Base-by-base conservation (phyloP, 1,284 basidiomycete genomes). In the Moesziomyces antarcticus region DNA sequence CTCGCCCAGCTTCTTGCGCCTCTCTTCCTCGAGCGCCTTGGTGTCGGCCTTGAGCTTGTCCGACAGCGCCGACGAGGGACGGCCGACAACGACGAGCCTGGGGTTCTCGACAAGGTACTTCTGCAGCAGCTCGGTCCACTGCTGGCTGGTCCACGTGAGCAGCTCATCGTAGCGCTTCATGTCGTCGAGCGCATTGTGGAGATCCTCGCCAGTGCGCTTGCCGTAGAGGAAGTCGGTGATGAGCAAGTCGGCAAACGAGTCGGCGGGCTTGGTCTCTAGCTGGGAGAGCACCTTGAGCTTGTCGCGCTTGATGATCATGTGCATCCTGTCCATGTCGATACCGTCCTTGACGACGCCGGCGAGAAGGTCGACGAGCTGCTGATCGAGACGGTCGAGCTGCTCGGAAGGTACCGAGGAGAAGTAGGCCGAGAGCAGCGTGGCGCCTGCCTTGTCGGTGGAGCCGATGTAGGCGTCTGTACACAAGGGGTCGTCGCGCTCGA, bases 271-370 rank as follows among this genome's bases (percentile, higher is more conserved):
- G 22, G 81, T 84, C 78, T 86, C 86, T 53, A 86, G 80, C 45
- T 80, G 75, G 53, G 85, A 83, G 18, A 85, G 78, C 2, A 85
- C 71, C 87, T 94, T 93, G 65, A 93, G 89, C 84, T 93, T 91
- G 80, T 97, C 93, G 40, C 94, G 87, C 73, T 91, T 89, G 57
- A 99, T 90, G 21, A 97, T 87, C 89, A 93, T 91, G 20, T 85
- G 85, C 91, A 99, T 97, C 25, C 97, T 87, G 33, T 91, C 88
- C 92, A 98, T 95, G 85, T 99, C 93, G 58, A 99, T 87, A 5
- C 92, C 93, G 58, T 92, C 89, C 21, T 88, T 82, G 21, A 88
- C 89, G 53, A 98, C 92, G 47, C 89, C 88, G 73, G 87, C 85
- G 35, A 99, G 86, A 75, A 92, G 91, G 2, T 86, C 86, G 76